Base-by-base conservation (phyloP, 2,329 filamentous ascomycete species). In the Fusarium sp. region DNA sequence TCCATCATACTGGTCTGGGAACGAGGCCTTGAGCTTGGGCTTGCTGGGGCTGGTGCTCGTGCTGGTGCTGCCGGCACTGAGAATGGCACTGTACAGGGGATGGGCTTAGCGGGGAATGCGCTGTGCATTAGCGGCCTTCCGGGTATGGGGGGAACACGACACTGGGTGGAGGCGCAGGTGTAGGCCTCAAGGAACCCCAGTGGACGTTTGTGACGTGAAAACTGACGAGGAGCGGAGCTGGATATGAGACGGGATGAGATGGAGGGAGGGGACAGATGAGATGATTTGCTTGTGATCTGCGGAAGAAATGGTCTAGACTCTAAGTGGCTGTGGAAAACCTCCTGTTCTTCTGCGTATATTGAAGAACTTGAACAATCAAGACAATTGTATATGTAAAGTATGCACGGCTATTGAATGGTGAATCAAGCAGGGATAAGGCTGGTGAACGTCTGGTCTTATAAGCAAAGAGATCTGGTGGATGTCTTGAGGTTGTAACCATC, bases 91-190 rank as follows among this genome's bases (percentile, higher is more conserved):
- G 73, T 75, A 65, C 62, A 70, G 49, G 73, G 71, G 68, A 72
- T 46, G 25, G 54, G 50, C 44, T 50, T 60, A 54, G 71, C 55
- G 68, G 73, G 62, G 65, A 71, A 65, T 64, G 69, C 60, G 68
- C 73, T 76, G 50, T 75, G 73, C 73, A 75, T 75, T 75, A 76
- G 73, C 65, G 65, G 65, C 57, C 42, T 68, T 52, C 25, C 35
- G 62, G 61, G 50, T 66, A 62, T 27, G 59, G 42, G 55, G 54
- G 36, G 27, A 27, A 33, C 35, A 39, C 47, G 36, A 60, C 57
- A 41, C 36, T 58, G 64, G 27, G 71, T 74, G 68, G 71, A 68
- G 70, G 70, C 59, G 62, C 56, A 59, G 52, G 46, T 42, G 42
- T 54, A 57, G 70, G 55, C 50, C 58, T 71, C 46, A 38, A 56